phyloP scores from a whole-genome alignment of 2,329 filamentous ascomycete genomes.

The Venturia oleaginea region DNA sequence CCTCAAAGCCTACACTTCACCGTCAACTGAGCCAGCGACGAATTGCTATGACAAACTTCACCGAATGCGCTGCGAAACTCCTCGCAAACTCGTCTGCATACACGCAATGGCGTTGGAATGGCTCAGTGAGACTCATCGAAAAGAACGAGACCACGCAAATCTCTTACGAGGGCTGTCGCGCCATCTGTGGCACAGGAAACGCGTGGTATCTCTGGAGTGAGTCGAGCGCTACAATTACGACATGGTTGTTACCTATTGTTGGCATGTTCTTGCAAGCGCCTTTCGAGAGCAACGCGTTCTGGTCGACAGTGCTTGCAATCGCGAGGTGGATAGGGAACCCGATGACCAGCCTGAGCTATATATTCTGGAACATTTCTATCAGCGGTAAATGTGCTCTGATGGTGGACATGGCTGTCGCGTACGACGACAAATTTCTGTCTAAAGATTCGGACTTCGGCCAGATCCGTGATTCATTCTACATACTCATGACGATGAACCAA shows the following conservation, averaged over 20 bases:
- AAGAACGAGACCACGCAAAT: conserved; percentile 12
- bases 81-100: conserved; percentile 1
- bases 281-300: conserved; percentile 20
- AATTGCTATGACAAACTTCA: conserved; percentile 5
- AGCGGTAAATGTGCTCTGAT: conserved; percentile 23
- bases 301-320: conserved; percentile 16
- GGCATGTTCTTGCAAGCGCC: conserved; percentile 20
- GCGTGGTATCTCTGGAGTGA: conserved; percentile 19
- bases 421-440: conserved; percentile 2
- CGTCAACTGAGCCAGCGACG: neutral
- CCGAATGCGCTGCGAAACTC: neutral
- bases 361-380: conserved; percentile 27
- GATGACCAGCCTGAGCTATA: conserved; percentile 23
- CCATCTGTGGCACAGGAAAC: conserved; percentile 17
- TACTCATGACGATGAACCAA: conserved; percentile 15
- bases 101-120: conserved; percentile 19
- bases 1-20: neutral
- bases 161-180: conserved; percentile 10
- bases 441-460: conserved; percentile 10
- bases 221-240: conserved; percentile 20
- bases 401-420: conserved; percentile 14
- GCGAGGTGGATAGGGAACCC: conserved; percentile 24
- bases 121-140: conserved; percentile 15
- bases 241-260: conserved; percentile 20
- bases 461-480: conserved; percentile 15